These are phyloP conservation scores for Hymenoscyphus infarciens DNA, from an alignment of 2,329 filamentous ascomycete species.

Conservation along the genomic window DNA sequence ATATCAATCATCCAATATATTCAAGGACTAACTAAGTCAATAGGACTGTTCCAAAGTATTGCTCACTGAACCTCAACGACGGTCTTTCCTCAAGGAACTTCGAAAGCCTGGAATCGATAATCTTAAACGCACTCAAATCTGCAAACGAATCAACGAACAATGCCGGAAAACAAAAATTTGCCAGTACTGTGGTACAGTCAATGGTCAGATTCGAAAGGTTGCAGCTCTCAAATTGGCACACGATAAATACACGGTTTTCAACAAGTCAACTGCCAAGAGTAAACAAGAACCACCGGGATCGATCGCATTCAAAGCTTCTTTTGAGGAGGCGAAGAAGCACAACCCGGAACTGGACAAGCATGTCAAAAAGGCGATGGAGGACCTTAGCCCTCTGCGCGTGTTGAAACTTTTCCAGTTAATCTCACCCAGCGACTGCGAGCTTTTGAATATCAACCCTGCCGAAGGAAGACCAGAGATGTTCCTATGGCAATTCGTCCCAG, in stretches of 20 bases:
- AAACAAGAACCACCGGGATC: constrained; percentile 83
- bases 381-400: constrained; percentile 84
- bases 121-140: constrained; percentile 74
- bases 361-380: constrained; percentile 86
- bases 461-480: constrained; percentile 95
- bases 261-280: constrained; percentile 80
- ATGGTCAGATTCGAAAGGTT: constrained; percentile 89
- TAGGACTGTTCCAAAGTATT: constrained; percentile 79
- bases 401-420: constrained; percentile 91
- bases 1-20: neutral
- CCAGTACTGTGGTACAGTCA: constrained; percentile 74
- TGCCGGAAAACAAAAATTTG: constrained; percentile 85
- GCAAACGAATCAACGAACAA: constrained; percentile 83
- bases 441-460: constrained; percentile 80
- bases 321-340: constrained; percentile 71
- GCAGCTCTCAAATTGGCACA: constrained; percentile 91
- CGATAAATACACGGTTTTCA: constrained; percentile 86
- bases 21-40: constrained; percentile 17
- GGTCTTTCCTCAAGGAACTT: constrained; percentile 73
- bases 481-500: constrained; percentile 93
- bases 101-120: constrained; percentile 82
- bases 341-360: constrained; percentile 88
- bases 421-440: constrained; percentile 78
- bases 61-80: constrained; percentile 74
- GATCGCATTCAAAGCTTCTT: constrained; percentile 79